These are phyloP conservation scores for Lodderomyces oxycetoniae DNA, from an alignment of 1,139 yeast species.

Conservation along the genomic window DNA sequence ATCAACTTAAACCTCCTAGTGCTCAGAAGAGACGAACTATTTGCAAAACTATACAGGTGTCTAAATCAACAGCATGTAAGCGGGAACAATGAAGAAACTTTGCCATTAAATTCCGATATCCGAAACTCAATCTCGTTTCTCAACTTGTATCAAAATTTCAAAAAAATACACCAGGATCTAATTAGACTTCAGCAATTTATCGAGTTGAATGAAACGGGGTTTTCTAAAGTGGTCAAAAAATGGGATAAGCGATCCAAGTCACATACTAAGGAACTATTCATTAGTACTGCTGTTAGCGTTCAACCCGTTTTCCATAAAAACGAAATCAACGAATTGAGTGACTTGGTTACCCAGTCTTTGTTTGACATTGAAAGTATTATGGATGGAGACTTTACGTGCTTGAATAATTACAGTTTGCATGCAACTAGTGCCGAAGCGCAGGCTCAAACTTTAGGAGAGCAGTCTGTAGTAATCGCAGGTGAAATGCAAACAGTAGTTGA, in stretches of 20 bases:
- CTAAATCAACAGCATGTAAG: constrained; percentile 22
- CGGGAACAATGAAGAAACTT: constrained; percentile 1
- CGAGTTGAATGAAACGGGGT: constrained; percentile 91
- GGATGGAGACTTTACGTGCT: constrained; percentile 56
- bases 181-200: constrained; percentile 87
- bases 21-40: constrained; percentile 63
- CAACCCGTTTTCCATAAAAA: constrained; percentile 95
- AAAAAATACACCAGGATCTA: constrained; percentile 82
- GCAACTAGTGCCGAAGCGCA: background rate
- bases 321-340: constrained; percentile 81
- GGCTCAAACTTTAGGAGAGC: background rate
- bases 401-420: constrained; percentile 10
- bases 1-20: constrained; percentile 71
- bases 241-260: constrained; percentile 98
- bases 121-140: constrained; percentile 42
- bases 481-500: background rate
- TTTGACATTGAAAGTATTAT: constrained; percentile 83
- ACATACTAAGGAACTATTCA: constrained; percentile 86
- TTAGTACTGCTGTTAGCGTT: constrained; percentile 88
- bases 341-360: constrained; percentile 68
- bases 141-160: constrained; percentile 77
- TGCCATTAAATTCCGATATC: constrained; percentile 24
- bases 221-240: constrained; percentile 88
- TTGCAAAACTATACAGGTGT: constrained; percentile 34
- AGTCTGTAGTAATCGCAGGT: background rate